These are phyloP conservation scores for Phytophthora lateralis DNA, from an alignment of 352 stramenopile genomes.

Conservation along the genomic window DNA sequence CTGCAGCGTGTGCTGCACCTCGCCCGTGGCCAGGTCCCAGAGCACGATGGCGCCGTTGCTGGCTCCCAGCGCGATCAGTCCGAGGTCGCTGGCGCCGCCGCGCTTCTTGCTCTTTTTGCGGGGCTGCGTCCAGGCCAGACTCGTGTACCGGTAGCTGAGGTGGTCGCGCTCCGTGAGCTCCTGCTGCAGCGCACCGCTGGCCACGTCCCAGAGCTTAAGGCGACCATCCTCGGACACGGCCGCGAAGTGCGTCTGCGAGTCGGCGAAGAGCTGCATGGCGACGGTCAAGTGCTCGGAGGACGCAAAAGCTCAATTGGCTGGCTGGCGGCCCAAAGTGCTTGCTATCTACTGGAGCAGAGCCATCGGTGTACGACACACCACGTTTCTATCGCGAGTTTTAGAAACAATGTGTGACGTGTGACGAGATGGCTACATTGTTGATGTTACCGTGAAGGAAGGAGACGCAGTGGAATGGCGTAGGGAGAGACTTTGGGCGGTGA, in stretches of 20 bases:
- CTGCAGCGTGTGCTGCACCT: constrained; percentile 67
- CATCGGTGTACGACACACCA: background rate
- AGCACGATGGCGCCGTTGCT: constrained; percentile 69
- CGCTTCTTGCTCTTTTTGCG: constrained; percentile 52
- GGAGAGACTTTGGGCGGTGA: constrained; percentile 18
- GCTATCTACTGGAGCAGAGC: constrained; percentile 68
- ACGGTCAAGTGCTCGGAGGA: background rate
- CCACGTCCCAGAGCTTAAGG: constrained; percentile 84
- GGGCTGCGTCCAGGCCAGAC: constrained; percentile 65
- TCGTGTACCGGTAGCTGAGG: constrained; percentile 85
- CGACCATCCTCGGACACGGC: constrained; percentile 83
- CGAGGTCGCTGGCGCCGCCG: constrained; percentile 42
- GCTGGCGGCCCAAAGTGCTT: background rate
- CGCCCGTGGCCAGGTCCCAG: constrained; percentile 74
- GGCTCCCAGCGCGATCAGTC: constrained; percentile 74
- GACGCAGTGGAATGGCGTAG: constrained; percentile 29
- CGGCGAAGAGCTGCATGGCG: constrained; percentile 75
- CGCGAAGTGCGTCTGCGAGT: constrained; percentile 79
- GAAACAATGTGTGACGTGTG: constrained; percentile 28
- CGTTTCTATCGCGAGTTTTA: background rate
- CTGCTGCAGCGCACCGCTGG: constrained; percentile 62
- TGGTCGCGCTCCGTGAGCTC: constrained; percentile 87
- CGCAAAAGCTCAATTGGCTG: constrained; percentile 24
- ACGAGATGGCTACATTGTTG: constrained; percentile 13
- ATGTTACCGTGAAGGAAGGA: constrained; percentile 9